Evolutionary conservation across 371 early-diverging fungal genomes (phyloP).

Genomic region (Mortierella sp.): DNA sequence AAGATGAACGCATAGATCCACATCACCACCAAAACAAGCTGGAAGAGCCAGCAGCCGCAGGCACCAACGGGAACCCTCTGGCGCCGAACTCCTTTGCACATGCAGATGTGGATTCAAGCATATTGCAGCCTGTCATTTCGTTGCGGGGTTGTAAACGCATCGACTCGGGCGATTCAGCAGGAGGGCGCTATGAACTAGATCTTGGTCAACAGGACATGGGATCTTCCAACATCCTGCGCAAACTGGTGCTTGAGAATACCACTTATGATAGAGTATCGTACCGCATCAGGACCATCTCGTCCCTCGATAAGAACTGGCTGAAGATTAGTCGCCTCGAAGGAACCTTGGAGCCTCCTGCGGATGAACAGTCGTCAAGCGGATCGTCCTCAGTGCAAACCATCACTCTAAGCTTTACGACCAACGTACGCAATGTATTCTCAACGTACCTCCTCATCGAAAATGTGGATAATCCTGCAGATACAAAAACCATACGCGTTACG

Average conservation of each 20-base stretch:
- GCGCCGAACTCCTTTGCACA: neutral
- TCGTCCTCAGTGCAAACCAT: conserved; percentile 61
- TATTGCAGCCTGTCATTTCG: conserved; percentile 52
- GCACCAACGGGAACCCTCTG: neutral
- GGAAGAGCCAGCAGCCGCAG: conserved; percentile 15
- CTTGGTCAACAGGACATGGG: conserved; percentile 82
- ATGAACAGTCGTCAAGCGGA: conserved; percentile 24
- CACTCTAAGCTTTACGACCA: conserved; percentile 66
- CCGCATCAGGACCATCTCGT: conserved; percentile 64
- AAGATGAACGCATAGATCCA: conserved; percentile 53
- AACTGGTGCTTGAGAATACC: conserved; percentile 68
- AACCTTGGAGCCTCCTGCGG: conserved; percentile 62
- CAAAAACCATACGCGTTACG: conserved; percentile 71
- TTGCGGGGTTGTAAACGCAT: conserved; percentile 73
- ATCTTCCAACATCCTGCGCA: conserved; percentile 62
- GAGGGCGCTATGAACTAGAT: conserved; percentile 76
- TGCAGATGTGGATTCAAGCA: conserved; percentile 25
- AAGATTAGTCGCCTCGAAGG: conserved; percentile 74
- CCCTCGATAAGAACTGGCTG: conserved; percentile 70
- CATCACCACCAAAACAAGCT: conserved; percentile 54
- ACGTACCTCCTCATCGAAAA: conserved; percentile 79
- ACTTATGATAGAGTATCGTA: conserved; percentile 66
- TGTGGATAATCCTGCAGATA: conserved; percentile 74
- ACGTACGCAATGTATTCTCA: conserved; percentile 68
- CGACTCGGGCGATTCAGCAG: conserved; percentile 57